Evolutionary conservation across 495 filamentous ascomycete species (phyloP), one percentile per base, ranked within the genome.

Genomic region (Evernia prunastri): DNA sequence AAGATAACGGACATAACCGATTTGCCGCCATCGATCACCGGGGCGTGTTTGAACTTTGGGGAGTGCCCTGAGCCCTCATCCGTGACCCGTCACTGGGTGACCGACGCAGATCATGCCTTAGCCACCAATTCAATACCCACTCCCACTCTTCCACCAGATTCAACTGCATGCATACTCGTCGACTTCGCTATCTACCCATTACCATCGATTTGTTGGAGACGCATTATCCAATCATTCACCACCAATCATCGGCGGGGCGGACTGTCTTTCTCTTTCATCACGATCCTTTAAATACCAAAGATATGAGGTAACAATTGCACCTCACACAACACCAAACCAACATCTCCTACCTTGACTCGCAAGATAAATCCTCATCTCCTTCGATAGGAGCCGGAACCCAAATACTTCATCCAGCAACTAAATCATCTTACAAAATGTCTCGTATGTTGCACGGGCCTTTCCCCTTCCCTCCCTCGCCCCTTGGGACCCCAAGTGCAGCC

Each of bases 361-460:
- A 17, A 29, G 3, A 53, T 13, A 5, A 18, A 17, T 1, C 20
- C 49, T 35, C 3, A 35, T 63, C 31, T 29, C 18, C 20, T 1
- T 33, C 27, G 15, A 42, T 56, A 3, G 18, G 17, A 31, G 37
- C 29, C 13, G 10, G 20, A 8, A 43, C 47, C 15, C 4, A 56
- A 54, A 31, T 23, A 12, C 8, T 23, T 31, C 29, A 40, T n/a
- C 49, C 45, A 10, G 8, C 37, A 15, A 56, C 4, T 18, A 23
- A 27, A 33, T 42, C 47, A 17, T 13, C 49, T 17, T 56, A 18
- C 10, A 56, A 18, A n/a, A 63, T 63, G 60, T 63, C 60, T 63
- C 56, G 60, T 63, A 63, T 23, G 20, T 8, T 25, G 7, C 18
- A 35, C 60, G 20, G 23, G 7, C 40, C 37, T 6, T 18, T 29